Conservation (phyloP, 2,329 filamentous ascomycete genomes). For the Colletotrichum nymphaeae region DNA sequence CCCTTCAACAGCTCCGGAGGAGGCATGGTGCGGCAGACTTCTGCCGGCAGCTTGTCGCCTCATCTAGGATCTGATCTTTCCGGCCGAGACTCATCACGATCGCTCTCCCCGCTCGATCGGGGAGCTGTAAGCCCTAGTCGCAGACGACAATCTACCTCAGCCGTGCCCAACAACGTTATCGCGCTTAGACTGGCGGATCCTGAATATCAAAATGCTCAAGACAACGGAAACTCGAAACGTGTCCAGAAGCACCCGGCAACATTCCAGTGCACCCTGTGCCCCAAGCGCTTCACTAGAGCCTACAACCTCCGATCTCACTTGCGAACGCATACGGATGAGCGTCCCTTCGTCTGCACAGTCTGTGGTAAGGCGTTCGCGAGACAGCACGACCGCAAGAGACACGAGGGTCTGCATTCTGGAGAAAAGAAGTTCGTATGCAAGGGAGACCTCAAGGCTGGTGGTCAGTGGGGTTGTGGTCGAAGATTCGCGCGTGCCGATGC, state of each 20-base stretch:
- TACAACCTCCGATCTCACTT: constrained; percentile 97
- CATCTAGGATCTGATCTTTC: constrained; percentile 58
- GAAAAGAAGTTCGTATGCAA: constrained; percentile 99
- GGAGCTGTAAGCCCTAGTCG: constrained; percentile 59
- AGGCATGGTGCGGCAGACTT: constrained; percentile 52
- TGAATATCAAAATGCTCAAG: constrained; percentile 77
- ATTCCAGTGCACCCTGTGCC: constrained; percentile 93
- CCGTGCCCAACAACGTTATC: constrained; percentile 73
- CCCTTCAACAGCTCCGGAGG: constrained; percentile 64
- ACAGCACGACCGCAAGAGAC: constrained; percentile 96
- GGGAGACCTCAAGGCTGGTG: constrained; percentile 84
- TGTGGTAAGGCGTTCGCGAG: constrained; percentile 97
- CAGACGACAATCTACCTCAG: constrained; percentile 72
- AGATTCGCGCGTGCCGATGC: constrained; percentile 96
- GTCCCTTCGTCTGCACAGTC: constrained; percentile 96
- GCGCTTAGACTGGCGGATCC: constrained; percentile 94
- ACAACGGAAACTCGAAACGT: constrained; percentile 76
- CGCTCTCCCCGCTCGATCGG: constrained; percentile 70
- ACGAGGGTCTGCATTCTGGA: constrained; percentile 94
- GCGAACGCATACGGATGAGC: constrained; percentile 95
- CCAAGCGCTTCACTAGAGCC: constrained; percentile 94
- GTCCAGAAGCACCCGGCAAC: constrained; percentile 97
- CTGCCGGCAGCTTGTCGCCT: constrained; percentile 59
- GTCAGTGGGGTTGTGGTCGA: constrained; percentile 92
- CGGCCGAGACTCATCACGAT: constrained; percentile 62